These are phyloP conservation scores for Lotus japonicus DNA, from an alignment of 306 rosid species.

Conservation along the genomic window DNA sequence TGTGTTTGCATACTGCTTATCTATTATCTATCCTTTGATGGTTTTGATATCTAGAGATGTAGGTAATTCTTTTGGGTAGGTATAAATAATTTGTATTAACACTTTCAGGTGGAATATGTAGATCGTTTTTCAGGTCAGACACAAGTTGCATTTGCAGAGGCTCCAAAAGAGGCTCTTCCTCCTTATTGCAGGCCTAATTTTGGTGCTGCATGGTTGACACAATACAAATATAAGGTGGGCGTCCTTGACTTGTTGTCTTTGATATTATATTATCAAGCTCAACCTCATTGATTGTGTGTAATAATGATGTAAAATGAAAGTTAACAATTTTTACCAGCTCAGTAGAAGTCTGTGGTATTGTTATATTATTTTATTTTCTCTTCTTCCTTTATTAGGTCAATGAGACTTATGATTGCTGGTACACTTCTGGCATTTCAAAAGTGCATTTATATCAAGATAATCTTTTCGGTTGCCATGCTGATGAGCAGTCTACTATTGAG, in stretches of 20 bases:
- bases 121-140: conserved; percentile 70
- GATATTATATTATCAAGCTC: background rate
- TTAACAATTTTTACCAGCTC: background rate
- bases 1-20: background rate
- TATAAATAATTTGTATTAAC: conserved; percentile 9
- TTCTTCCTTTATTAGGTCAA: conserved; percentile 54
- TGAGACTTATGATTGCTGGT: conserved; percentile 82
- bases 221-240: conserved; percentile 78
- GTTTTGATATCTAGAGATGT: background rate
- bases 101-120: conserved; percentile 71
- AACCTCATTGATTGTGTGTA: background rate
- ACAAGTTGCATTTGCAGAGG: conserved; percentile 73
- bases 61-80: background rate
- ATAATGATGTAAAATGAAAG: background rate
- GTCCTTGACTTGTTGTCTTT: conserved; percentile 18
- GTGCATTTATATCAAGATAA: conserved; percentile 65
- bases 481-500: conserved; percentile 59
- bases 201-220: conserved; percentile 87
- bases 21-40: background rate
- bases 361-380: conserved; percentile 17
- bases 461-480: conserved; percentile 68
- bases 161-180: conserved; percentile 97
- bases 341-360: background rate
- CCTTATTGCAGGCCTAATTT: conserved; percentile 87
- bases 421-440: conserved; percentile 71